Evolutionary conservation across 2,329 filamentous ascomycete genomes (phyloP).

Genomic region (Dactylellina leptospora): DNA sequence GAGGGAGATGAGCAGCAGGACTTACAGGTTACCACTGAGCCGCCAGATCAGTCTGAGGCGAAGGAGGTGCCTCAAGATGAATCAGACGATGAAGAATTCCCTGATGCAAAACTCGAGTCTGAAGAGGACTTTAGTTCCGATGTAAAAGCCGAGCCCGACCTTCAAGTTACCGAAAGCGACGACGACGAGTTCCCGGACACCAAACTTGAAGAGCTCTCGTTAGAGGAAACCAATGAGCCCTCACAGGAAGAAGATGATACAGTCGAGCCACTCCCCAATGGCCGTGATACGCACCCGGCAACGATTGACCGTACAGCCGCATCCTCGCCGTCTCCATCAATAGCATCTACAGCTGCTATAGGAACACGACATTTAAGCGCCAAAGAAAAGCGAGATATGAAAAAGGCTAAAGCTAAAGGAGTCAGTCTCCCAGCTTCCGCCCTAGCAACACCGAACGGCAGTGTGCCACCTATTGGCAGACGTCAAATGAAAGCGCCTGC

Average conservation of each 20-base stretch:
- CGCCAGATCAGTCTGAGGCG: slow-evolving; percentile 3
- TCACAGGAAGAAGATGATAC: slow-evolving; percentile 58
- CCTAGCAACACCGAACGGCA: slow-evolving; percentile 35
- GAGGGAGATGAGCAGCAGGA: slow-evolving; percentile 11
- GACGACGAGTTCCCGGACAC: slow-evolving; percentile 62
- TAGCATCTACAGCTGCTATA: slow-evolving; percentile 50
- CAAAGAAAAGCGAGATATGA: slow-evolving; percentile 63
- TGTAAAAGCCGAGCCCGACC: slow-evolving; percentile 7
- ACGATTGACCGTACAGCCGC: slow-evolving; percentile 50
- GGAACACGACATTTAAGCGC: slow-evolving; percentile 59
- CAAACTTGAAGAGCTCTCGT: slow-evolving; percentile 57
- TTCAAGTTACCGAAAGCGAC: slow-evolving; percentile 56
- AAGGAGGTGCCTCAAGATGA: slow-evolving; percentile 56
- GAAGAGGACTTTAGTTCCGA: slow-evolving; percentile 56
- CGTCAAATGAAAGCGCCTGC: slow-evolving; percentile 55
- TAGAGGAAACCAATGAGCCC: slow-evolving; percentile 54
- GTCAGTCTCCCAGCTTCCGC: slow-evolving; percentile 24
- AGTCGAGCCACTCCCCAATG: slow-evolving; percentile 58
- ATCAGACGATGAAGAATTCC: slow-evolving; percentile 60
- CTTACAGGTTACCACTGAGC: slow-evolving; percentile 5
- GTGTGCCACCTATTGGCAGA: slow-evolving; percentile 21
- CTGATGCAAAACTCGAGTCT: slow-evolving; percentile 60
- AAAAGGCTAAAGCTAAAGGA: slow-evolving; percentile 61
- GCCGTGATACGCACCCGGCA: slow-evolving; percentile 54
- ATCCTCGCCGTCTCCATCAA: slow-evolving; percentile 32